Base-by-base conservation (phyloP, 257 asterid genomes). In the Solanum pennellii region DNA sequence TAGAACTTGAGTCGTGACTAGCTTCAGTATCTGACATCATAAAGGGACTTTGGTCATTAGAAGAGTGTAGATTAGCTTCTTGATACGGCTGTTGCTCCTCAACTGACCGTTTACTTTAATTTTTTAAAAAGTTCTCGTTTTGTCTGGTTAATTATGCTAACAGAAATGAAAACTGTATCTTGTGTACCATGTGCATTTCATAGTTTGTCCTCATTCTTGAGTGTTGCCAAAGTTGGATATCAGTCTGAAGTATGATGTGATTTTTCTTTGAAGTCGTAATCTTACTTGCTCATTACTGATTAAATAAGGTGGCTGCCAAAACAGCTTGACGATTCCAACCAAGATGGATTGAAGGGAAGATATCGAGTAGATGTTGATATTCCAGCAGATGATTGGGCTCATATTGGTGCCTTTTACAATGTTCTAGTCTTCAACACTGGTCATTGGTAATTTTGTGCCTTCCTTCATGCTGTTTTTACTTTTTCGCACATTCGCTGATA, bases 341-440 rank as follows among this genome's bases (percentile, higher is more conserved):
- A 82, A 89, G 92, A 91, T 87, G 96, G 93, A 86, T 86, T 86
- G 85, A 94, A 94, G 80, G 98, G 98, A 86, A 90, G 86, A 66
- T 91, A 92, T 89, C 94, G 98, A 85, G 99, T 96, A 18, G 99
- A 97, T 90, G 94, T 95, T 49, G 99, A 97, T 90, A 80, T 87
- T 89, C 99, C 98, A 74, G 96, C 99, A 29, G 90, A 91, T 86
- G 98, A 94, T 84, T 97, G 98, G 99, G 93, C 97, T 52, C 90
- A 87, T 72, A 86, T 96, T 90, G 92, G 94, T 66, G 93, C 89
- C 89, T 95, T 97, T 91, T 96, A 95, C 87, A 90, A 93, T 90
- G 98, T 97, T 82, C 90, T 96, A 79, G 91, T 97, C 87, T 97
- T 96, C 93, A 97, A 96, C 90, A 97, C 99, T 86, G 98, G 99